These are phyloP conservation scores for Colletotrichum eleusines DNA, from an alignment of 2,329 filamentous ascomycete species.

Conservation along the genomic window DNA sequence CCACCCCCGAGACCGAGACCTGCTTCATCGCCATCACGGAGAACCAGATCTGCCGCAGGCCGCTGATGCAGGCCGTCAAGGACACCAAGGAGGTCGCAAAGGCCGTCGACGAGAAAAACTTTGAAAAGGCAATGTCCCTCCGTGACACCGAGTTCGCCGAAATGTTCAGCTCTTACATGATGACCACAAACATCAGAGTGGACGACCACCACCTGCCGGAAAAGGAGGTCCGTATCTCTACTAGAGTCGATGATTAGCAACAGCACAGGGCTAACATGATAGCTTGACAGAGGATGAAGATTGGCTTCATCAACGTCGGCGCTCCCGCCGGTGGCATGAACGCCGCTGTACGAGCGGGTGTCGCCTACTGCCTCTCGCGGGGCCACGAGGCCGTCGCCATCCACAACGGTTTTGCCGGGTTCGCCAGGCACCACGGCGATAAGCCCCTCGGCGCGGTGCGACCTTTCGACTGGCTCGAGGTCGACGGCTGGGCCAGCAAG, in stretches of 20 bases:
- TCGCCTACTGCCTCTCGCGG: constrained; percentile 90
- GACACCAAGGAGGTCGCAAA: constrained; percentile 87
- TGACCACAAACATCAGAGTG: constrained; percentile 86
- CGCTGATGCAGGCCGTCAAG: constrained; percentile 87
- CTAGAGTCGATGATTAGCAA: too few relatives aligned
- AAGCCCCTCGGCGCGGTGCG: constrained; percentile 85
- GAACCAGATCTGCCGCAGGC: constrained; percentile 95
- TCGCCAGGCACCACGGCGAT: constrained; percentile 90
- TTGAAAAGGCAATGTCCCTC: constrained; percentile 86
- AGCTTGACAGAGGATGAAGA: constrained; percentile 78
- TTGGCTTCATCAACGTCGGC: constrained; percentile 97
- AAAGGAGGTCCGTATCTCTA: constrained; percentile 70
- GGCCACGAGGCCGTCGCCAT: constrained; percentile 95
- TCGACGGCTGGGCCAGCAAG: constrained; percentile 94
- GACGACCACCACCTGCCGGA: constrained; percentile 75
- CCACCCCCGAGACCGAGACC: constrained; percentile 88
- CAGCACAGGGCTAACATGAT: constrained; percentile 47
- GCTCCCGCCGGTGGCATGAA: constrained; percentile 99
- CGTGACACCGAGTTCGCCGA: constrained; percentile 95
- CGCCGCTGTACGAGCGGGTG: constrained; percentile 90
- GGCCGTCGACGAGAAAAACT: constrained; percentile 87
- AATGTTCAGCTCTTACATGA: constrained; percentile 90
- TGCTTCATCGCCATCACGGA: constrained; percentile 97
- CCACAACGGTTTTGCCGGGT: constrained; percentile 95
- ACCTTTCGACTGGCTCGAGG: constrained; percentile 91